phyloP scores from a whole-genome alignment of 192 early-diverging fungal species.

The Coemansia sp. region DNA sequence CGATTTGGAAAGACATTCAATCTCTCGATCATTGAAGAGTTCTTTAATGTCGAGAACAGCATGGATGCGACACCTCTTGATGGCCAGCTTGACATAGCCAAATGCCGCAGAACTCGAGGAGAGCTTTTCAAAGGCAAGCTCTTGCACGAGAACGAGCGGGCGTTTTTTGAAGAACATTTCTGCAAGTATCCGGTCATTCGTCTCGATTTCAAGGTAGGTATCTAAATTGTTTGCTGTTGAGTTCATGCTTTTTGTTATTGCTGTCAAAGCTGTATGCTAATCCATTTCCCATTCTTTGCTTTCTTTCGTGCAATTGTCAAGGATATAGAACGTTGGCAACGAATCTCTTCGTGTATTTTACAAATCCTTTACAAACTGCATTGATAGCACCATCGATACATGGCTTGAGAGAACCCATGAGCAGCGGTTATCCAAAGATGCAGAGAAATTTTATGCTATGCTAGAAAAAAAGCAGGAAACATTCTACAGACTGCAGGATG shows the following conservation, averaged over 20 bases:
- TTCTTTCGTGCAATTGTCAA: not conserved
- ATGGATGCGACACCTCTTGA: not conserved
- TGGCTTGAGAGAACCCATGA: not conserved
- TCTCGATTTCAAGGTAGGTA: slow-evolving; percentile 19
- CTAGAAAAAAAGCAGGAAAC: not conserved
- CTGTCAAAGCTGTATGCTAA: no score
- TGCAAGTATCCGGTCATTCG: slow-evolving; percentile 17
- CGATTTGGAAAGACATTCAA: slow-evolving; percentile 26
- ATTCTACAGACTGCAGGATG: not conserved
- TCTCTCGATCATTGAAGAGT: slow-evolving; percentile 22
- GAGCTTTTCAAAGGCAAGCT: slow-evolving; percentile 7
- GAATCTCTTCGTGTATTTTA: not conserved
- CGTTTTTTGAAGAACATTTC: slow-evolving; percentile 9
- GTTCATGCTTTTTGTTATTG: not conserved
- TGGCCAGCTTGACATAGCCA: not conserved
- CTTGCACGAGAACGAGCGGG: not conserved
- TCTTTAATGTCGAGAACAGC: slow-evolving; percentile 16
- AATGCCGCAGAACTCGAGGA: not conserved
- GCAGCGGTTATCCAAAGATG: not conserved
- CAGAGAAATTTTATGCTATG: not conserved
- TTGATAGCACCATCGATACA: not conserved
- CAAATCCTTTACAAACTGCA: not conserved
- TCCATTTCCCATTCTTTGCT: not conserved
- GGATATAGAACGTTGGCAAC: not conserved
- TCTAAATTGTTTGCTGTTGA: not conserved